Evolutionary conservation across 2,329 filamentous ascomycete species (phyloP), one percentile per base, ranked within the genome.

Genomic region (Aureobasidium pullulans): DNA sequence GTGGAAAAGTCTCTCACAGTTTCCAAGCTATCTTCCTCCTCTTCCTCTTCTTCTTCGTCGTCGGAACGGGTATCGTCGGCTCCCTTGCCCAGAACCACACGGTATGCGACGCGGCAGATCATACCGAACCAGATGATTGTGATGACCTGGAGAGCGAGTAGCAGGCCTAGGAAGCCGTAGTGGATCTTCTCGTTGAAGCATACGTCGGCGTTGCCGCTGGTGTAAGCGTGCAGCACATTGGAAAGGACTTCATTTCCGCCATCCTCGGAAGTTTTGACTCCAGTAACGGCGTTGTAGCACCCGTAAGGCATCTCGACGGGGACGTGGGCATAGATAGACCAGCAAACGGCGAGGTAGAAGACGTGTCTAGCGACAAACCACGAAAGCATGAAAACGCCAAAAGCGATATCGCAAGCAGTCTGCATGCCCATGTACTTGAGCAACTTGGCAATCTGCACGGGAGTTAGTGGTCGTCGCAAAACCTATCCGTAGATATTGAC

Each of bases 51-150:
- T 6, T 77, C 87, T 73, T 96, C 91, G 64, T 90, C 90, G 66
- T 96, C 93, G 63, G 90, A 96, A 59, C 94, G 85, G 16, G 84
- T 82, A 69, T 99, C 94, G 64, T 96, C 91, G 5, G 93, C 91
- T 34, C 84, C 79, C 39, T 81, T 83, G 34, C 93, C 92, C 53
- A 81, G 82, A 37, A 97, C 70, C 6, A 97, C 91, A 62, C 87
- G 86, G 63, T 88, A 80, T 23, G 91, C 91, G 2, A 99, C 89
- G 60, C 85, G 84, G 40, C 92, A 74, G 65, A 97, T 96, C 85
- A 96, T 88, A 63, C 79, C 81, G 69, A 97, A 96, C 94, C 94
- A 97, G 62, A 89, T 80, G 37, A 96, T 77, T 34, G 89, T 91
- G 57, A 99, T 81, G 23, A 80, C 77, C 73, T 97, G 91, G 23